Percentiles rank a stretch among this genome's conserved stretches.
These are phyloP conservation scores for Geotrichum aggregatum DNA, from an alignment of 1,139 yeast species.

Conservation along the genomic window DNA sequence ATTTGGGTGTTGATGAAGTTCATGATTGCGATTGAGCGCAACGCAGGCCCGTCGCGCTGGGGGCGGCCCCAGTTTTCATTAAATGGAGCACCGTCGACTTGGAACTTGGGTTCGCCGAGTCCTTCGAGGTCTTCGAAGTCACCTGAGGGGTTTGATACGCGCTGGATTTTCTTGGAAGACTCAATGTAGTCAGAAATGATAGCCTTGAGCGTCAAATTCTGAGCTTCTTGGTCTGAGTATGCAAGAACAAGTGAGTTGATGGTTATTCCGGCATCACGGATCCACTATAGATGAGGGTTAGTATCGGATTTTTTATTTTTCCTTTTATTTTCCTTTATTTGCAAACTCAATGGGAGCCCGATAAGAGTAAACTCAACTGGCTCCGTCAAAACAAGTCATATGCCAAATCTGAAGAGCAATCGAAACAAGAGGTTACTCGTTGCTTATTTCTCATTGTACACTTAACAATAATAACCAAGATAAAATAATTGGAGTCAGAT, in stretches of 20 bases:
- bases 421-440: neutral
- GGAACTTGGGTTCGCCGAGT: conserved; percentile 86
- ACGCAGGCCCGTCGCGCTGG: conserved; percentile 91
- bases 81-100: conserved; percentile 61
- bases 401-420: neutral
- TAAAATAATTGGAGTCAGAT: neutral
- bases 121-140: conserved; percentile 49
- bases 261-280: conserved; percentile 83
- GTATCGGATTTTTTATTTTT: too few species aligned
- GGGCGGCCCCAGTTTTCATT: conserved; percentile 88
- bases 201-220: conserved; percentile 36
- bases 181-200: conserved; percentile 57
- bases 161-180: conserved; percentile 57
- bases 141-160: conserved; percentile 68
- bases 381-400: too few species aligned
- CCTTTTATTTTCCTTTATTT: too few species aligned
- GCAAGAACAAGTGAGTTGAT: conserved; percentile 59
- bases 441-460: neutral
- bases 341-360: too few species aligned
- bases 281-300: conserved; percentile 47
- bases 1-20: conserved; percentile 50
- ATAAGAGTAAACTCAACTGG: too few species aligned
- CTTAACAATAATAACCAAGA: neutral
- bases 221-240: conserved; percentile 42
- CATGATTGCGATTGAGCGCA: conserved; percentile 63